Evolutionary conservation across 306 rosid genomes (phyloP).

Genomic region (Adenanthera pavonina): DNA sequence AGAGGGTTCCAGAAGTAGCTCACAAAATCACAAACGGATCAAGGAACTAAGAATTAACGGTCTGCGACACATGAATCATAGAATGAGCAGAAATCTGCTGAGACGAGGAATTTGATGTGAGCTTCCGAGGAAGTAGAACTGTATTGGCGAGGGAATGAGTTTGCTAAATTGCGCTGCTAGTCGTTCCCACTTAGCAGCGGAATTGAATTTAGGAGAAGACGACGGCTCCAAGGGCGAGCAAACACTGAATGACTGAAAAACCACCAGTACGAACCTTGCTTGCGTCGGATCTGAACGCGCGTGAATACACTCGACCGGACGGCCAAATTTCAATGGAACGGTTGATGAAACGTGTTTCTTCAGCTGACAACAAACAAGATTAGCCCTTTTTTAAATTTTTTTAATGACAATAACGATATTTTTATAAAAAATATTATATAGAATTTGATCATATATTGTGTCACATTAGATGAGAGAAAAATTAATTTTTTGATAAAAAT

Average conservation of each 20-base stretch:
- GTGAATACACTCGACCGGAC: neutral
- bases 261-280: neutral
- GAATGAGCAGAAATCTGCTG: neutral
- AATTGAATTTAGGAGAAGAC: neutral
- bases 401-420: too few species aligned
- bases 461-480: too few species aligned
- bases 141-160: neutral
- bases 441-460: too few species aligned
- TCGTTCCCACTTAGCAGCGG: neutral
- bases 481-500: too few species aligned
- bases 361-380: too few species aligned
- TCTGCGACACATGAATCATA: neutral
- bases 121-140: neutral
- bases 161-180: neutral
- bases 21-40: neutral
- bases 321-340: neutral
- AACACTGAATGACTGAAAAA: neutral
- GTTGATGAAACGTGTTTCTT: too few species aligned
- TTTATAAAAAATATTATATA: too few species aligned
- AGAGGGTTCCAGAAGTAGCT: neutral
- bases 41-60: neutral
- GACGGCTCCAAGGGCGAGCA: neutral
- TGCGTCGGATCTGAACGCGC: neutral
- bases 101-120: neutral
- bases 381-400: too few species aligned